Evolutionary conservation across 306 rosid genomes (phyloP), one percentile per base, ranked within the genome.

Genomic region (Fragaria ananassa): DNA sequence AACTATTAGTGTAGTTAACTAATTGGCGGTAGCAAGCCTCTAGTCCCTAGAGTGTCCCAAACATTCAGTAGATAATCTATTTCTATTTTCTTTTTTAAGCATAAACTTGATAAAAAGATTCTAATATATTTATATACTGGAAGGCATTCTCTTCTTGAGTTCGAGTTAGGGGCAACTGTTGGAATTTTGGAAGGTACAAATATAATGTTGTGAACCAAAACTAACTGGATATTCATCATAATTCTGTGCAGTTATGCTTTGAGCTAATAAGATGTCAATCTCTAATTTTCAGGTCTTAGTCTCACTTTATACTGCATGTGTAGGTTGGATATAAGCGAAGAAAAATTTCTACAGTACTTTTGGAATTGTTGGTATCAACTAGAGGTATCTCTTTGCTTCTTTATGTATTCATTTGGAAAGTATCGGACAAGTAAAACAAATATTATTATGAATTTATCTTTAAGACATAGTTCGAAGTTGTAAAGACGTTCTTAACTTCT

Each of bases 281-380:
- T 58, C 64, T 45, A 44, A 21, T 51, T 68, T 25, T 25, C 6
- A 17, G 56, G 5, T 44, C 13, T 12, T 21, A 68, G 73, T 66
- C 74, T 70, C 58, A 61, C 49, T 67, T 68, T 70, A 68, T 42
- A 77, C 75, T 76, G 68, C 82, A 60, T 61, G 35, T 81, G 84
- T 85, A 87, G 93, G 81, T 70, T 87, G 78, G 91, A 87, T 77
- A 81, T 89, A 81, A 81, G 91, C 49, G 91, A 89, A 83, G 88
- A 83, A 46, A 87, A 77, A 70, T 89, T 89, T 85, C 70, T 89
- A 57, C 80, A 47, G 41, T 85, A 83, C 78, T 87, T 89, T 79
- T 89, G 91, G 91, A 87, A 76, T 70, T 87, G 91, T 71, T 89
- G 93, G 93, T 81, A 74, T 57, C 71, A 45, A 57, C 61, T 89